These are phyloP conservation scores for Pichia insulana DNA, from an alignment of 805 yeast genomes.

Conservation along the genomic window DNA sequence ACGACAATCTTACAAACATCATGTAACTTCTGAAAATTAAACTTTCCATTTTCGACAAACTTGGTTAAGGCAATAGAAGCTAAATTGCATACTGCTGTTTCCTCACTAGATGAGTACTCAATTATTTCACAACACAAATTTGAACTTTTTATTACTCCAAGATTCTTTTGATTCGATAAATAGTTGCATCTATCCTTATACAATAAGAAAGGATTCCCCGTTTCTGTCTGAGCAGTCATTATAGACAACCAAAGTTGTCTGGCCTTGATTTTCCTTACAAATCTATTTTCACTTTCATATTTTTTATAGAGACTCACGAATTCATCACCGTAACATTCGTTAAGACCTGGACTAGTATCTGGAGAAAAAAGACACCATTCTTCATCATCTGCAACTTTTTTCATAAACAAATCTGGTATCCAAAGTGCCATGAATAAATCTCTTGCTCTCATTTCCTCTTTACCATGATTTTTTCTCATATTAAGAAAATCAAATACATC, in stretches of 20 bases:
- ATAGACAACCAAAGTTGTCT: conserved; percentile 88
- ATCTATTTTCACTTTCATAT: conserved; percentile 66
- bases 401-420: conserved; percentile 93
- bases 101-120: conserved; percentile 86
- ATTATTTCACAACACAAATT: conserved; percentile 92
- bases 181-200: conserved; percentile 87
- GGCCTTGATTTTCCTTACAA: conserved; percentile 62
- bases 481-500: conserved; percentile 84
- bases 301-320: conserved; percentile 61
- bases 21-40: conserved; percentile 71
- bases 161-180: conserved; percentile 84
- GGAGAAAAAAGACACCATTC: conserved; percentile 92
- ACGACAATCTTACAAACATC: conserved; percentile 68
- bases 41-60: conserved; percentile 43
- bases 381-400: conserved; percentile 67
- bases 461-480: conserved; percentile 87
- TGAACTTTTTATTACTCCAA: conserved; percentile 88
- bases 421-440: conserved; percentile 90
- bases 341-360: conserved; percentile 76
- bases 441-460: conserved; percentile 87
- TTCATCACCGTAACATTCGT: conserved; percentile 77
- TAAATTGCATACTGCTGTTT: conserved; percentile 91
- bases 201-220: conserved; percentile 92
- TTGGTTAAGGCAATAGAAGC: conserved; percentile 87
- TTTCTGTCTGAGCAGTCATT: conserved; percentile 87